A percentile compares a stretch with the other conserved stretches of the same genome.
Conservation (phyloP, 106 monocot genomes). For the Alisma plantagoaquatica region DNA sequence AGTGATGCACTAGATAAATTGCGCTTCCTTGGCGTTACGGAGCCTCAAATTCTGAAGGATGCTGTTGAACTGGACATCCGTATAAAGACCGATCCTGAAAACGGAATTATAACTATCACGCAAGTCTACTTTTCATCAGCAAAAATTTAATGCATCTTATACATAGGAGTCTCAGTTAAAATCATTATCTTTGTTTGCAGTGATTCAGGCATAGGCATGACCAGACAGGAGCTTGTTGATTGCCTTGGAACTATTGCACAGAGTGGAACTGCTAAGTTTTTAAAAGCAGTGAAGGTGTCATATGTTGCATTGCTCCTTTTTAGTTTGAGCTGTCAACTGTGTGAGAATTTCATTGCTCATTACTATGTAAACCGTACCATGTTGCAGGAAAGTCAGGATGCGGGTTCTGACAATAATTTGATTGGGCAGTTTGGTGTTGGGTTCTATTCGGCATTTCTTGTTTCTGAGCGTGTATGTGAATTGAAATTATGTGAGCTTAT, state of each 20-base stretch:
- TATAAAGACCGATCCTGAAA: slow-evolving; percentile 82
- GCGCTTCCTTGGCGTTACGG: slow-evolving; percentile 82
- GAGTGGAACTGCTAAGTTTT: slow-evolving; percentile 97
- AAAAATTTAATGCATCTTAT: no score
- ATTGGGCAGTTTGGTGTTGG: slow-evolving; percentile 99
- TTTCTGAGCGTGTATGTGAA: slow-evolving; percentile 57
- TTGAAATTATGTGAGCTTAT: background rate
- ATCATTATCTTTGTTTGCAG: slow-evolving; percentile 24
- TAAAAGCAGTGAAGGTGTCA: slow-evolving; percentile 81
- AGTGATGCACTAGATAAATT: slow-evolving; percentile 97
- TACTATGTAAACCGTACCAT: no score
- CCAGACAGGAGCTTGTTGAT: slow-evolving; percentile 78
- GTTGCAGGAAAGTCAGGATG: slow-evolving; percentile 81
- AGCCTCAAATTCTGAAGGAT: slow-evolving; percentile 72
- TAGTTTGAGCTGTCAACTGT: background rate
- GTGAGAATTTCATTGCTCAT: background rate
- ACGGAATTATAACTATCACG: slow-evolving; percentile 91
- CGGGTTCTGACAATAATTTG: slow-evolving; percentile 76
- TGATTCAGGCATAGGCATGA: slow-evolving; percentile 97
- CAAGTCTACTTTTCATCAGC: slow-evolving; percentile 20
- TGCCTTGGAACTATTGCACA: slow-evolving; percentile 97
- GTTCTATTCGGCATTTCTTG: slow-evolving; percentile 96
- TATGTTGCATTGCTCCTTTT: background rate
- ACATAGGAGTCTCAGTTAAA: no score
- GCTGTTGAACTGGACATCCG: slow-evolving; percentile 81